phyloP scores from a whole-genome alignment of 2,329 filamentous ascomycete genomes.

The Trichothecium sympodiale region DNA sequence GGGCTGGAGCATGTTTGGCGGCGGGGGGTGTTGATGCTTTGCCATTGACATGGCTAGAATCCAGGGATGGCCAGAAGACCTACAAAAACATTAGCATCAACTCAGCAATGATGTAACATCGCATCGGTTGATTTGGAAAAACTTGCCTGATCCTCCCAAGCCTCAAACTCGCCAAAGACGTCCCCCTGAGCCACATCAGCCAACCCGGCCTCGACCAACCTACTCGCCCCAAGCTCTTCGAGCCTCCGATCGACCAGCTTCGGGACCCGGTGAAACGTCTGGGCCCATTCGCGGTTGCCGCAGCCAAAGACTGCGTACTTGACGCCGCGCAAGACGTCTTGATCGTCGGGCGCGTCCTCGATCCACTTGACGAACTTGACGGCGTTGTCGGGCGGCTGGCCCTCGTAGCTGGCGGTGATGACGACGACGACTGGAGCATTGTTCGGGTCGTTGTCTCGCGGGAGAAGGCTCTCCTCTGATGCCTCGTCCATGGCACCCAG shows the following conservation, averaged over 20 bases:
- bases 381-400: slow-evolving; percentile 63
- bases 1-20: no score
- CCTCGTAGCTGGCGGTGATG: slow-evolving; percentile 63
- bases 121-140: no score
- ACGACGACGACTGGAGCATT: slow-evolving; percentile 41
- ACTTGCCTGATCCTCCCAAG: slow-evolving; percentile 45
- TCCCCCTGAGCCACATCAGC: slow-evolving; percentile 52
- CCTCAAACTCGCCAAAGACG: slow-evolving; percentile 57
- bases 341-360: slow-evolving; percentile 34
- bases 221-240: slow-evolving; percentile 19
- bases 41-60: neutral
- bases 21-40: neutral
- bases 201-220: slow-evolving; percentile 34
- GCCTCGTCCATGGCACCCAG: slow-evolving; percentile 49
- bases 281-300: slow-evolving; percentile 44
- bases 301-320: slow-evolving; percentile 62
- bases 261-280: slow-evolving; percentile 58
- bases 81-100: no score
- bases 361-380: slow-evolving; percentile 59
- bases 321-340: slow-evolving; percentile 40
- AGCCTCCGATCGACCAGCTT: slow-evolving; percentile 48
- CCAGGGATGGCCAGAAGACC: slow-evolving; percentile 30
- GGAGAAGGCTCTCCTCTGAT: slow-evolving; percentile 29
- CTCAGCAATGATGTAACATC: no score
- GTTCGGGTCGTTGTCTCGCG: slow-evolving; percentile 42